A percentile compares a stretch with the other conserved stretches of the same genome.
These are phyloP conservation scores for Sonneratia alba DNA, from an alignment of 345 rosid genomes.

Conservation along the genomic window DNA sequence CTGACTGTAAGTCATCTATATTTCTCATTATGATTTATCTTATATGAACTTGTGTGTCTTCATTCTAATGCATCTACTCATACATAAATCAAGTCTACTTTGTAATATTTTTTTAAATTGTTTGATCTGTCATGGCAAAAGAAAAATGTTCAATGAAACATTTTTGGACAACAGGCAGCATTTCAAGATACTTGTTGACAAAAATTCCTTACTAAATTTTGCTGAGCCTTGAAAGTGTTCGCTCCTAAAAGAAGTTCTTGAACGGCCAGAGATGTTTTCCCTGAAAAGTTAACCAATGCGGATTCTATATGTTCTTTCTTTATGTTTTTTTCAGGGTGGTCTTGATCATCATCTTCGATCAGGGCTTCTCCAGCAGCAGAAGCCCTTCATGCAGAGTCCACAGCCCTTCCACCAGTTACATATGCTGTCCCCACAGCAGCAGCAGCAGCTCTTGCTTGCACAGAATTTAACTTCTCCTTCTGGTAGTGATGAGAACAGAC, in stretches of 20 bases:
- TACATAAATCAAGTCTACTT: not conserved
- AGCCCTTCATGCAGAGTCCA: constrained; percentile 79
- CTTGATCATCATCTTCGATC: constrained; percentile 52
- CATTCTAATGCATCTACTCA: not conserved
- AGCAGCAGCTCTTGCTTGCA: constrained; percentile 88
- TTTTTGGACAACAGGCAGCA: not conserved
- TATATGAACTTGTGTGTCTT: not conserved
- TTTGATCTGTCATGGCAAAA: not conserved
- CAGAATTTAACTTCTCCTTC: constrained; percentile 78
- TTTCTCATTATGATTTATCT: constrained; percentile 2
- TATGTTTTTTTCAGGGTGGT: constrained; percentile 20
- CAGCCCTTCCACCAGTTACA: constrained; percentile 85
- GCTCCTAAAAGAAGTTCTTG: not conserved
- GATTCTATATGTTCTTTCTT: constrained; percentile 18
- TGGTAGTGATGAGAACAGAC: constrained; percentile 64
- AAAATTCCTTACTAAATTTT: not conserved
- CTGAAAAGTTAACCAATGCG: not conserved
- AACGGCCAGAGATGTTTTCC: not conserved
- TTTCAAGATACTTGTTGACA: not conserved
- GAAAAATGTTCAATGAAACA: not conserved
- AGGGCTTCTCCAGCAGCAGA: constrained; percentile 76
- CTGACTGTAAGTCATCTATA: constrained; percentile 54
- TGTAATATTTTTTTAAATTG: not conserved
- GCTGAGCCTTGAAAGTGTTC: not conserved
- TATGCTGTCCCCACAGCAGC: constrained; percentile 89